These are phyloP conservation scores for Botrytis byssoidea DNA, from an alignment of 2,329 filamentous ascomycete genomes.

Conservation along the genomic window DNA sequence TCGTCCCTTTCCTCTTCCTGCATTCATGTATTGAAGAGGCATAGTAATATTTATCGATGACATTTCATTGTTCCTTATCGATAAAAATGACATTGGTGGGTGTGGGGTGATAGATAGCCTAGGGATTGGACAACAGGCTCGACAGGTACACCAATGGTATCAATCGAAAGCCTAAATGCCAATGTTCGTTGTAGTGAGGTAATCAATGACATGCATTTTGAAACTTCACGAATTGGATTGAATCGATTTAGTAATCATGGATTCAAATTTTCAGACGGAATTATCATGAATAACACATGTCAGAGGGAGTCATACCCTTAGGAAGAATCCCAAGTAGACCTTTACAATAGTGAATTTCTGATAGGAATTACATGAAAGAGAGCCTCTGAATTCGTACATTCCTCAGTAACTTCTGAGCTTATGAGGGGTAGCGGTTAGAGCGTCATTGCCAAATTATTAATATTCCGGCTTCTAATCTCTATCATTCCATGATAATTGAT, in stretches of 20 bases:
- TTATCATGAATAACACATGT: not conserved
- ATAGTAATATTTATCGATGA: not conserved
- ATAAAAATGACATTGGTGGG: not conserved
- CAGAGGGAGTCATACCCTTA: not conserved
- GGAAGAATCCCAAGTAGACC: not conserved
- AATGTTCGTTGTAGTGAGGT: not conserved
- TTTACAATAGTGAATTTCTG: not conserved
- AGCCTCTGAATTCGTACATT: not conserved
- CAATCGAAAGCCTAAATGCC: not conserved
- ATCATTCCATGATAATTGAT: not conserved
- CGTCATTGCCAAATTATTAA: not conserved
- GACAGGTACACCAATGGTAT: not conserved
- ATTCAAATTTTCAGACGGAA: not conserved
- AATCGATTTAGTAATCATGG: not conserved
- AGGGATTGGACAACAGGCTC: not conserved
- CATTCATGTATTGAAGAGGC: slow-evolving; percentile 1
- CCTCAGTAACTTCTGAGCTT: not conserved
- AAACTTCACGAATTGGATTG: not conserved
- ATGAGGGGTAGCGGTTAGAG: slow-evolving; percentile 5
- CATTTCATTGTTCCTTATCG: slow-evolving; percentile 1
- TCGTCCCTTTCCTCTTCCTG: not conserved
- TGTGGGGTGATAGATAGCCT: not conserved
- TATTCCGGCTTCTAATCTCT: not conserved
- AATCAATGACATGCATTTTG: not conserved
- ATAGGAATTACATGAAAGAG: not conserved